Percentiles rank a stretch among this genome's conserved stretches.
These are phyloP conservation scores for Umbelopsis sp. DNA, from an alignment of 371 early-diverging fungal genomes.

Conservation along the genomic window DNA sequence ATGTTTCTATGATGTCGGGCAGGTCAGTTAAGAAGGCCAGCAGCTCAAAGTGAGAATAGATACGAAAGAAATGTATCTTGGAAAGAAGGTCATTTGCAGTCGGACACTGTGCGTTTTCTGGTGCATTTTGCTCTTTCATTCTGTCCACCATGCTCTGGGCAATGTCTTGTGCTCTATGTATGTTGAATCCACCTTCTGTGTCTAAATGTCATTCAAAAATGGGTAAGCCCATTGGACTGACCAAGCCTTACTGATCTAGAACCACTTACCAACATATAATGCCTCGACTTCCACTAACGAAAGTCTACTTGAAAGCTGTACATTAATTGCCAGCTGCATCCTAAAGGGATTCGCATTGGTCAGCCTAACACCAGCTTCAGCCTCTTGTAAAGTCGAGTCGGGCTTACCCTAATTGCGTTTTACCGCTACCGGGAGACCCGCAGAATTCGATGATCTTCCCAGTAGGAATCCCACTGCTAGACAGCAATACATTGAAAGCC, in stretches of 20 bases:
- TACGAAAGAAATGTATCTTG: constrained; percentile 56
- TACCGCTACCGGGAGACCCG: constrained; percentile 70
- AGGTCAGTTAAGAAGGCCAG: constrained; percentile 57
- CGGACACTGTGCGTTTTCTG: background rate
- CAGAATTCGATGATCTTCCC: constrained; percentile 65
- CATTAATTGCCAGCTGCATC: constrained; percentile 67
- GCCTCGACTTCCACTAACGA: constrained; percentile 59
- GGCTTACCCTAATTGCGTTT: constrained; percentile 67
- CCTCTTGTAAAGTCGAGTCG: background rate
- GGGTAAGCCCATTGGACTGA: too few relatives aligned
- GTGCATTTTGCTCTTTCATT: constrained; percentile 14
- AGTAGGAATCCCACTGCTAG: constrained; percentile 53
- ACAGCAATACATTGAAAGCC: constrained; percentile 24
- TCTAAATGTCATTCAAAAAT: constrained; percentile 32
- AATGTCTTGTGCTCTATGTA: constrained; percentile 47
- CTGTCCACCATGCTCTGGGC: constrained; percentile 22
- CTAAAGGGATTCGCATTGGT: constrained; percentile 31
- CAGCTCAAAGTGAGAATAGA: constrained; percentile 54
- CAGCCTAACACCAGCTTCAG: background rate
- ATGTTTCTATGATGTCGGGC: constrained; percentile 44
- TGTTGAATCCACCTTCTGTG: constrained; percentile 67
- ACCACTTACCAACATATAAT: constrained; percentile 62
- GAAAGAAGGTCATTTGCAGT: constrained; percentile 26
- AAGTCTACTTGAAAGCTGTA: constrained; percentile 37
- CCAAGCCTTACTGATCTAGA: too few relatives aligned